Conservation (phyloP, 2,329 filamentous ascomycete species). For the Alternaria brassicicola region DNA sequence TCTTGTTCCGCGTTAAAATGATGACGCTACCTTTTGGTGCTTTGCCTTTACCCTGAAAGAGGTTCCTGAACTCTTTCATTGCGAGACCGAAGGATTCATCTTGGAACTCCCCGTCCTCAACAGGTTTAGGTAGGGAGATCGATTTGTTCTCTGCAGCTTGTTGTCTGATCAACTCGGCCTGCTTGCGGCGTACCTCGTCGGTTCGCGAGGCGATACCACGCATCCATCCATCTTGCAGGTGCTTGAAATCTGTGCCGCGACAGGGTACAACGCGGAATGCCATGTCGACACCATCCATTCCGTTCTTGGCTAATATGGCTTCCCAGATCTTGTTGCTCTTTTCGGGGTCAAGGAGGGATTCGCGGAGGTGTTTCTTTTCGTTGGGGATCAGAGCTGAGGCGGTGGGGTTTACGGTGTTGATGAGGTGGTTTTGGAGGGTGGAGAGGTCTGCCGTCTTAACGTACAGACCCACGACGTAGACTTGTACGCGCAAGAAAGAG, state of each 20-base stretch:
- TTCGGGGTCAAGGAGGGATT: constrained; percentile 70
- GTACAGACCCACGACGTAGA: constrained; percentile 95
- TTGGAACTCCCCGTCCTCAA: constrained; percentile 57
- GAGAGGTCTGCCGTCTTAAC: constrained; percentile 83
- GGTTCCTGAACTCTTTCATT: constrained; percentile 75
- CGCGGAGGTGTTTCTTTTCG: constrained; percentile 77
- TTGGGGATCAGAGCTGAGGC: constrained; percentile 83
- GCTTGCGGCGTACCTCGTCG: constrained; percentile 54
- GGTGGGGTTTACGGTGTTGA: constrained; percentile 74
- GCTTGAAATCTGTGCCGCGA: constrained; percentile 92
- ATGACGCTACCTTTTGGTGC: constrained; percentile 82
- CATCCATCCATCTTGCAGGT: constrained; percentile 90
- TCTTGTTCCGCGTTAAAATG: constrained; percentile 69
- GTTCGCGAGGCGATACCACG: constrained; percentile 79
- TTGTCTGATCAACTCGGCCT: constrained; percentile 47
- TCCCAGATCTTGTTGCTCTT: constrained; percentile 77
- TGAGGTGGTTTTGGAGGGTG: constrained; percentile 76
- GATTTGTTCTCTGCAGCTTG: constrained; percentile 51
- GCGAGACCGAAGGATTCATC: constrained; percentile 79
- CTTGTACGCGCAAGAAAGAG: constrained; percentile 85
- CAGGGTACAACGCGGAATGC: constrained; percentile 85
- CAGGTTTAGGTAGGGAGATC: constrained; percentile 39
- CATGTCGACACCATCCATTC: constrained; percentile 66
- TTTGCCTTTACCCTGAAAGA: constrained; percentile 79
- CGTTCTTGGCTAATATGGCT: constrained; percentile 65